These are phyloP conservation scores for Punica granatum DNA, from an alignment of 345 rosid genomes.

Conservation along the genomic window DNA sequence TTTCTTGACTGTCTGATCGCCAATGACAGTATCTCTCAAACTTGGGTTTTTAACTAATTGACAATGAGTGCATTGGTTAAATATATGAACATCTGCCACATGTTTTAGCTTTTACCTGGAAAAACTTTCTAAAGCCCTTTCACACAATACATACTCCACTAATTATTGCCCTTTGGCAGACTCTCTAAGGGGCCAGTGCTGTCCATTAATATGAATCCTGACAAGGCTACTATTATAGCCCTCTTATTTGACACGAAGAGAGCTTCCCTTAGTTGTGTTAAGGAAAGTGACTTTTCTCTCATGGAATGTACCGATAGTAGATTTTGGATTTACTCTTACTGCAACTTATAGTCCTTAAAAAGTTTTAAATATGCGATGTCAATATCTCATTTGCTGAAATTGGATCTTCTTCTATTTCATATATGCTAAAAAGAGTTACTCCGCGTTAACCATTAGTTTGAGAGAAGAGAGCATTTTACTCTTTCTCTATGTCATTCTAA, in stretches of 20 bases:
- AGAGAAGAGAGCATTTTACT: neutral
- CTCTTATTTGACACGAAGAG: neutral
- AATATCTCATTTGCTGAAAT: neutral
- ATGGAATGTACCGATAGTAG: neutral
- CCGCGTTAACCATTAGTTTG: neutral
- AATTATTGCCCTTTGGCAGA: too few relatives aligned
- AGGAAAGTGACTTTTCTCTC: neutral
- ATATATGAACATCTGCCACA: too few relatives aligned
- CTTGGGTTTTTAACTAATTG: too few relatives aligned
- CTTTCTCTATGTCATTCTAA: neutral
- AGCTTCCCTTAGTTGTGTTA: neutral
- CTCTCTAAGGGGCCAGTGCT: neutral
- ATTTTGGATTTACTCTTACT: neutral
- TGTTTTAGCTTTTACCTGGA: too few relatives aligned
- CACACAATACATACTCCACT: too few relatives aligned
- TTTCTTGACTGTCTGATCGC: too few relatives aligned
- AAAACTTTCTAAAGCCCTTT: too few relatives aligned
- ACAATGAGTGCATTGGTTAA: too few relatives aligned
- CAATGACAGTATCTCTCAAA: too few relatives aligned
- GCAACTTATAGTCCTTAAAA: neutral
- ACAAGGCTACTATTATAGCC: neutral
- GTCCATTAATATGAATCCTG: neutral
- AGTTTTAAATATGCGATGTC: neutral
- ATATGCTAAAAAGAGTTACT: neutral
- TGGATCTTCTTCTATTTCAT: neutral